Percentiles rank a stretch among this genome's conserved stretches.
Evolutionary conservation across 2,329 filamentous ascomycete genomes (phyloP).

Genomic region (Coniochaeta ligniaria): DNA sequence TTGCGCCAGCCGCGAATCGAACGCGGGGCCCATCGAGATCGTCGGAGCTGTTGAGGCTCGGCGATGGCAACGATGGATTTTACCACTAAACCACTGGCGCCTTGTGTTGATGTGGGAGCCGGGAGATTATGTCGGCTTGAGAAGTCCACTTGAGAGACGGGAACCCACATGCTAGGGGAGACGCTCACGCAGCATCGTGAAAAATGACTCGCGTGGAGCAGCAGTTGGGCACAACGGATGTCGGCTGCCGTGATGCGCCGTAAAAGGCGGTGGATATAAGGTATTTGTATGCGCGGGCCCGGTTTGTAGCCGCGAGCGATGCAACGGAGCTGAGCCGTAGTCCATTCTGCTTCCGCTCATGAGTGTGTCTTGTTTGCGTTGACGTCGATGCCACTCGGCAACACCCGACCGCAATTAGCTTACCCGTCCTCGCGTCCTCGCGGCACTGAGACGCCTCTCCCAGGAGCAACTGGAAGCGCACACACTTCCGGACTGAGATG

Average conservation of each 20-base stretch:
- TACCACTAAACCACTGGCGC: conserved; percentile 39
- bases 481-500: neutral
- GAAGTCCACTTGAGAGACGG: neutral
- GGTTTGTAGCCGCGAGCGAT: no score
- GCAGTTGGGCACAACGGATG: no score
- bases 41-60: neutral
- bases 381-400: neutral
- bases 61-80: conserved; percentile 42
- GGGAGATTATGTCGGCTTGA: neutral
- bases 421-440: neutral
- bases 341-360: neutral
- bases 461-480: neutral
- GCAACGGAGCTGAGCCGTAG: no score
- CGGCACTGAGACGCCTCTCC: neutral
- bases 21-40: neutral
- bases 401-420: neutral
- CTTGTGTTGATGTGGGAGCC: neutral
- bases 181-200: neutral
- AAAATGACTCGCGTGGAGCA: neutral
- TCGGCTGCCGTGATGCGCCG: no score
- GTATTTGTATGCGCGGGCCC: no score
- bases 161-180: neutral
- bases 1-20: neutral
- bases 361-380: neutral
- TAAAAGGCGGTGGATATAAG: no score